Conservation (phyloP, 345 rosid species). For the Chamaenerion angustifolium region DNA sequence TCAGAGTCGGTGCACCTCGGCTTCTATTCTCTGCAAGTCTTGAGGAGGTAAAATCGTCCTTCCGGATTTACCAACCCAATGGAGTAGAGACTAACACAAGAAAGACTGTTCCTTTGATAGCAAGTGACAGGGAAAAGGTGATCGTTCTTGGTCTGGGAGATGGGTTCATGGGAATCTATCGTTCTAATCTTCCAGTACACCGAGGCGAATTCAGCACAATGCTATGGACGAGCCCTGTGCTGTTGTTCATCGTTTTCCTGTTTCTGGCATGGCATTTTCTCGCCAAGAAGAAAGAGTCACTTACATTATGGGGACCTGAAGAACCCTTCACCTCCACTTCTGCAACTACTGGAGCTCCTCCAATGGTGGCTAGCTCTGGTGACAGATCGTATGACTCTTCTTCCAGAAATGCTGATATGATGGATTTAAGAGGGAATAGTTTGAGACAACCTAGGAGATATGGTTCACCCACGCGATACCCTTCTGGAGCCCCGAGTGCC, state of each 20-base stretch:
- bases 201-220: slow-evolving; percentile 59
- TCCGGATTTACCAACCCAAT: slow-evolving; percentile 35
- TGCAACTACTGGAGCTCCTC: slow-evolving; percentile 28
- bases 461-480: slow-evolving; percentile 48
- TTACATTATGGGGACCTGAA: slow-evolving; percentile 89
- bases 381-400: slow-evolving; percentile 62
- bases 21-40: slow-evolving; percentile 58
- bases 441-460: slow-evolving; percentile 45
- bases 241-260: slow-evolving; percentile 66
- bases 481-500: slow-evolving; percentile 43
- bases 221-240: slow-evolving; percentile 78
- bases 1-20: slow-evolving; percentile 53
- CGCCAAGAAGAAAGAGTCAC: slow-evolving; percentile 88
- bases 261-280: slow-evolving; percentile 90
- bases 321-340: slow-evolving; percentile 59
- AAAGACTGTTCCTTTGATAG: slow-evolving; percentile 39
- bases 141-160: slow-evolving; percentile 67
- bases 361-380: slow-evolving; percentile 31
- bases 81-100: slow-evolving; percentile 13
- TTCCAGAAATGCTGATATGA: slow-evolving; percentile 39
- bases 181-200: slow-evolving; percentile 49
- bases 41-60: slow-evolving; percentile 63
- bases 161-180: slow-evolving; percentile 70
- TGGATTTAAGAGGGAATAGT: slow-evolving; percentile 45
- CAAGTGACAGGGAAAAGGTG: slow-evolving; percentile 70